Base-by-base conservation (phyloP, 768 basidiomycete species). In the Boletus subcaerulescens region DNA sequence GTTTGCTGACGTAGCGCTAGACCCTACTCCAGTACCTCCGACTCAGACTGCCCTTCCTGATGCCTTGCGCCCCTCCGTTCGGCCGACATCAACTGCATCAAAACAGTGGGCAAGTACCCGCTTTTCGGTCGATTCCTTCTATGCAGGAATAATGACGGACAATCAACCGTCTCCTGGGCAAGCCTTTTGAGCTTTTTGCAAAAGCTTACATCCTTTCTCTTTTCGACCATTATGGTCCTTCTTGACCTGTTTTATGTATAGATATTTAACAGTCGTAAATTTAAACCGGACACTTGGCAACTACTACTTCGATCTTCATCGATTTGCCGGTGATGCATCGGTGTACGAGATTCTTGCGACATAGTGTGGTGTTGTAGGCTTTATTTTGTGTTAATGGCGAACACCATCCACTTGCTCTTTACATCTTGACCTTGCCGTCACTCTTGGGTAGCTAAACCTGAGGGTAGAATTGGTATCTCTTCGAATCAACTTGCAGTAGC, bases 121-220 rank as follows among this genome's bases (percentile, higher is more conserved):
- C 42, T 58, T 48, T 11, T 72, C 69, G 11, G 32, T 63, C 24
- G 71, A 70, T 53, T 72, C 69, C 11, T 70, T 70, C 33, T 70
- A 70, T 13, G 22, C 60, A 1, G 66, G 69, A 47, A 61, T 62
- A 18, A 44, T 24, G 17, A 22, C 39, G 4, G 59, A 67, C 36
- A 36, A 47, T 29, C 32, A 53, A 5, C 2, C 53, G 0, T 8
- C 56, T 24, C 14, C 55, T 26, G 67, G 67, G 15, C 57, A 39
- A 26, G 63, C 68, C 38, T 4, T 60, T 4, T 68, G 32, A 62
- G 39, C 40, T 53, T 48, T 31, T 53, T 54, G 44, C 3, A 55
- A 54, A 50, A 42, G 17, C 50, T 15, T n/a, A n/a, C 7, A 20
- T 45, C 35, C 39, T 40, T 40, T 31, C 22, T 40, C 33, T 29